Conservation (phyloP, 345 rosid genomes). For the sweet orange (Citrus sinensis) region DVS_A1.0 CM039166.1:18829501-18830000, state of each 20-base stretch:
- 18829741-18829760: too few relatives aligned
- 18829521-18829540: not conserved
- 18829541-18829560: not conserved
- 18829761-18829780: too few relatives aligned
- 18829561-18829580: not conserved
- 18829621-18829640: too few relatives aligned
- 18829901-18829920: not conserved
- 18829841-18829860: too few relatives aligned
- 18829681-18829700: not conserved
- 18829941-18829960: not conserved
- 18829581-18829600: not conserved
- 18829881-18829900: not conserved
- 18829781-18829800: not conserved
- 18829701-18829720: not conserved
- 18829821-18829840: not conserved
- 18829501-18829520: not conserved
- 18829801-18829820: not conserved
- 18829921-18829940: not conserved
- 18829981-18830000: not conserved
- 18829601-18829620: too few relatives aligned
- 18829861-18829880: too few relatives aligned
- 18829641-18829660: not conserved
- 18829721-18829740: too few relatives aligned
- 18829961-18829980: not conserved
- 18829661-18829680: not conserved